Evolutionary conservation across 495 filamentous ascomycete species (phyloP).

Genomic region (Aspergillus carlsbadensis): DNA sequence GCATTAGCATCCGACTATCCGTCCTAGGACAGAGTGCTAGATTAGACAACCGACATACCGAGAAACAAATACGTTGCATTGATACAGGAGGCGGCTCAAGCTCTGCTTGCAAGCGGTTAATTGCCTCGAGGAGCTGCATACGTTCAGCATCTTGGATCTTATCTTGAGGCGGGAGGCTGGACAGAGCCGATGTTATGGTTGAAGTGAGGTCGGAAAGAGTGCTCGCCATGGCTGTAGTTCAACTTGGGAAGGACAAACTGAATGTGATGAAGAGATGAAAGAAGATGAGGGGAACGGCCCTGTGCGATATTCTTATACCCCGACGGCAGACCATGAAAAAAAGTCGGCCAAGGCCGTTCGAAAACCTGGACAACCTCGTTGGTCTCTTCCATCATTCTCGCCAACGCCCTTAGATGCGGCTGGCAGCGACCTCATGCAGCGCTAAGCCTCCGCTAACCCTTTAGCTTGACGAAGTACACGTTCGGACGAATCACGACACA

Average conservation of each 20-base stretch:
- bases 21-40: background rate
- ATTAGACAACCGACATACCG: background rate
- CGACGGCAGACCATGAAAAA: no score
- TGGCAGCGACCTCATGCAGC: no score
- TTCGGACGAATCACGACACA: no score
- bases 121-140: conserved; percentile 7
- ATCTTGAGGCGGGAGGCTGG: conserved; percentile 8
- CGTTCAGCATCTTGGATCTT: conserved; percentile 7
- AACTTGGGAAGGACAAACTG: background rate
- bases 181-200: conserved; percentile 5
- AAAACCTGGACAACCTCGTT: no score
- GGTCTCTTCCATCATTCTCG: no score
- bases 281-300: background rate
- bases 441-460: no score
- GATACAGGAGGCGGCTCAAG: conserved; percentile 11
- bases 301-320: background rate
- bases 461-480: no score
- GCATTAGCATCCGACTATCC: background rate
- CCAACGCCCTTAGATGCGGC: no score
- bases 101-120: conserved; percentile 2
- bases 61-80: conserved; percentile 1
- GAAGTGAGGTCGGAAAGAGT: background rate
- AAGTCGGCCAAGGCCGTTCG: no score
- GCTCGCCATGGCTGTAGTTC: background rate
- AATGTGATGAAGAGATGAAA: background rate